These are phyloP conservation scores for Raphanus hybrid DNA, from an alignment of 441 rosid genomes.

Conservation along the genomic window DNA sequence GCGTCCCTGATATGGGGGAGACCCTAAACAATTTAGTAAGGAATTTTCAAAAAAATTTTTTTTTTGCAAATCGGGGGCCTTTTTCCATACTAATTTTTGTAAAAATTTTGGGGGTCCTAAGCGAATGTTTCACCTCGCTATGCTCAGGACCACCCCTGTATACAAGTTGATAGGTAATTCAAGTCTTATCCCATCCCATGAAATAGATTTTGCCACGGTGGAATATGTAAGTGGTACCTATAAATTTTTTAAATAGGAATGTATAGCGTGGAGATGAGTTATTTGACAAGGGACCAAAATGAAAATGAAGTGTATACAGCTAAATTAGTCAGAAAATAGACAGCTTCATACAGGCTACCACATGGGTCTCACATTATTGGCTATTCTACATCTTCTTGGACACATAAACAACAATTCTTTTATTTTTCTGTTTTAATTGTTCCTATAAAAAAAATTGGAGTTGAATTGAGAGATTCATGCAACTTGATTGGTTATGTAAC, in stretches of 20 bases:
- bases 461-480: constrained; percentile 20
- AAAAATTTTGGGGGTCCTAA: no score
- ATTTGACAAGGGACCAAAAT: constrained; percentile 28
- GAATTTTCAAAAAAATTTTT: no score
- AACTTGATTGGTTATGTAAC: background rate
- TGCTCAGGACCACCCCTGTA: no score
- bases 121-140: no score
- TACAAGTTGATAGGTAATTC: constrained; percentile 35
- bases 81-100: no score
- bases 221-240: constrained; percentile 9
- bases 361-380: constrained; percentile 36
- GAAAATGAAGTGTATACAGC: constrained; percentile 31
- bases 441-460: constrained; percentile 13
- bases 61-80: no score
- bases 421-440: background rate
- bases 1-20: no score
- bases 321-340: constrained; percentile 27
- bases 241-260: background rate
- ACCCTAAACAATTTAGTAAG: no score
- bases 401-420: constrained; percentile 1
- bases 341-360: constrained; percentile 40
- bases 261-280: constrained; percentile 26
- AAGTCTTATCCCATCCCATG: constrained; percentile 21
- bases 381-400: constrained; percentile 28
- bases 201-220: constrained; percentile 28